Percentiles rank a stretch among this genome's conserved stretches.
Evolutionary conservation across 805 yeast genomes (phyloP).

Genomic region (Osmozyma mogii): DNA sequence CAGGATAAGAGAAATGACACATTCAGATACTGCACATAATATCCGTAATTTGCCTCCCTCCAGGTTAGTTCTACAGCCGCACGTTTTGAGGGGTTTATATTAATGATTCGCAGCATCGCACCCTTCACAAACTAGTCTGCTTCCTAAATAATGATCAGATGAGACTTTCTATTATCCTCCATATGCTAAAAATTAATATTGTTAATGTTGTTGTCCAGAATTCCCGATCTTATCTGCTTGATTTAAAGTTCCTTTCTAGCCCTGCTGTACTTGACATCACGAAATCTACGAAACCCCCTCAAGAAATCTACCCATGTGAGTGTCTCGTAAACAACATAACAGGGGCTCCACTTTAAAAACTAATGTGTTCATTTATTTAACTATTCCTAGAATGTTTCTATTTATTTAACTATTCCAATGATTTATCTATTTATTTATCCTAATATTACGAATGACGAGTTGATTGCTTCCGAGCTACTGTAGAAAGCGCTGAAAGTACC

Average conservation of each 20-base stretch:
- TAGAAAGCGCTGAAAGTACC: slow-evolving; percentile 14
- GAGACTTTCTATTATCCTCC: slow-evolving; percentile 20
- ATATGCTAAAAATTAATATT: slow-evolving; percentile 30
- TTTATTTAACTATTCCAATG: not conserved
- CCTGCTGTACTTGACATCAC: slow-evolving; percentile 21
- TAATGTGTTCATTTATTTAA: not conserved
- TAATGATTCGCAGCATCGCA: too few species aligned
- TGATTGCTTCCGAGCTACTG: not conserved
- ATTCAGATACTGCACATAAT: too few species aligned
- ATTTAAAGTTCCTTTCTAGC: slow-evolving; percentile 26
- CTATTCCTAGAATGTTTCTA: not conserved
- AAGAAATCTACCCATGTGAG: slow-evolving; percentile 18
- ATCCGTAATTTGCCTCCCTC: too few species aligned
- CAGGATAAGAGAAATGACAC: too few species aligned
- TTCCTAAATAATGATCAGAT: too few species aligned
- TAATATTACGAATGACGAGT: not conserved
- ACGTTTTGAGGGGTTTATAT: too few species aligned
- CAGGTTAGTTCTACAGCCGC: too few species aligned
- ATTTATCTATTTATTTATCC: not conserved
- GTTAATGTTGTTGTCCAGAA: slow-evolving; percentile 27
- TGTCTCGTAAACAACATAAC: slow-evolving; percentile 23
- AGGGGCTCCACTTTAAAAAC: slow-evolving; percentile 17
- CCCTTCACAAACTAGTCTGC: too few species aligned
- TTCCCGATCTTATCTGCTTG: slow-evolving; percentile 25
- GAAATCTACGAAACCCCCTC: slow-evolving; percentile 17